phyloP scores from a whole-genome alignment of 306 rosid genomes.

The Pueraria montana region DNA sequence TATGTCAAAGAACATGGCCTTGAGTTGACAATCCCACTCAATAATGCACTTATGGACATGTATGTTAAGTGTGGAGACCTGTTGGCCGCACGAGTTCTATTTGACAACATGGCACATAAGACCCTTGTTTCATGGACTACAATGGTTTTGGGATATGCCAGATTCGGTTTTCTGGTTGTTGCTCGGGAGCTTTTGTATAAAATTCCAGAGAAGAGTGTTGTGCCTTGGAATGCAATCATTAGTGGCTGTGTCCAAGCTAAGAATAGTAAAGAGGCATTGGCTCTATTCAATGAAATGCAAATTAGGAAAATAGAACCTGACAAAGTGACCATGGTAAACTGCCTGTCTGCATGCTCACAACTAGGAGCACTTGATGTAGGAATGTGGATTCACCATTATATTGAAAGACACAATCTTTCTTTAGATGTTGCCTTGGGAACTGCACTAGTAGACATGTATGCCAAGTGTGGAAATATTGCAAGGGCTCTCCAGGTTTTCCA shows the following conservation, averaged over 20 bases:
- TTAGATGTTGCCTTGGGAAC: slow-evolving; percentile 79
- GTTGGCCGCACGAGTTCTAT: slow-evolving; percentile 58
- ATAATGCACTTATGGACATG: slow-evolving; percentile 84
- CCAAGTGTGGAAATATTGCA: slow-evolving; percentile 81
- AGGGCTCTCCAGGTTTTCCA: slow-evolving; percentile 75
- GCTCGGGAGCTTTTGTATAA: slow-evolving; percentile 63
- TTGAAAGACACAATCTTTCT: slow-evolving; percentile 58
- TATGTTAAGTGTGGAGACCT: slow-evolving; percentile 78
- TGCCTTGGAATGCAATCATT: slow-evolving; percentile 90
- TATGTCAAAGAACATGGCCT: slow-evolving; percentile 56
- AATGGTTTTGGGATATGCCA: slow-evolving; percentile 84
- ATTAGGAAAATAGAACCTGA: slow-evolving; percentile 67
- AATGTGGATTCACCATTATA: slow-evolving; percentile 82
- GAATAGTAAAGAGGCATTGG: slow-evolving; percentile 77
- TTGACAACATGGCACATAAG: slow-evolving; percentile 67
- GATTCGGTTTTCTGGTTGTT: slow-evolving; percentile 65
- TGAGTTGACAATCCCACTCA: slow-evolving; percentile 69
- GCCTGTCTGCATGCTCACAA: slow-evolving; percentile 87
- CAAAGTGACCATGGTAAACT: slow-evolving; percentile 70
- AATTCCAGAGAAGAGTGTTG: slow-evolving; percentile 78
- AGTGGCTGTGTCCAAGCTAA: slow-evolving; percentile 81
- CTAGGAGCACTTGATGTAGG: slow-evolving; percentile 88
- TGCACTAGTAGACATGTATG: slow-evolving; percentile 86
- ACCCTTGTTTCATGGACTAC: slow-evolving; percentile 83
- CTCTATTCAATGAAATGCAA: slow-evolving; percentile 88